Conservation (phyloP, 1,284 basidiomycete genomes). For the Marasmius sp. region DNA sequence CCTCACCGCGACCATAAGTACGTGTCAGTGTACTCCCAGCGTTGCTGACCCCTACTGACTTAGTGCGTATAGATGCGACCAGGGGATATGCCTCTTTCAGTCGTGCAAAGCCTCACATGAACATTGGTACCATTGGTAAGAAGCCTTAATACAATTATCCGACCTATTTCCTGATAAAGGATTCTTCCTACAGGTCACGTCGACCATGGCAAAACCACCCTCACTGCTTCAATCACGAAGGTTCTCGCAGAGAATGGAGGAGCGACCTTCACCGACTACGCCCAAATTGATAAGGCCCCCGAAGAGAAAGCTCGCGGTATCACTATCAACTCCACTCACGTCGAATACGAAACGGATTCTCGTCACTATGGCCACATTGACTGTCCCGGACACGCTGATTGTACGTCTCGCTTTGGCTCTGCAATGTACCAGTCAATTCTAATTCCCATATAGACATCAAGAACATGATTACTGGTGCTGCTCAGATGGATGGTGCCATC, state of each 20-base stretch:
- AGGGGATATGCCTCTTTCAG: slow-evolving; percentile 79
- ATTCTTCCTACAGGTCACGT: slow-evolving; percentile 66
- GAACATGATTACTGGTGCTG: slow-evolving; percentile 99
- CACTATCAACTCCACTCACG: slow-evolving; percentile 94
- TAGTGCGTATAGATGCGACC: slow-evolving; percentile 31
- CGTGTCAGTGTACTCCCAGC: slow-evolving; percentile 12
- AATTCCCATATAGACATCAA: slow-evolving; percentile 67
- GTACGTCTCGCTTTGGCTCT: slow-evolving; percentile 40
- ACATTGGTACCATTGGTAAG: slow-evolving; percentile 90
- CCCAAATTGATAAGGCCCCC: slow-evolving; percentile 99
- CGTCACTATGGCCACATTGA: slow-evolving; percentile 99
- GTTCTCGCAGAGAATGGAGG: slow-evolving; percentile 81
- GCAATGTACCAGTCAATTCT: slow-evolving; percentile 8
- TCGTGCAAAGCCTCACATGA: slow-evolving; percentile 93
- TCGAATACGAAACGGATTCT: slow-evolving; percentile 93
- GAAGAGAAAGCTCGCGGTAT: slow-evolving; percentile 99
- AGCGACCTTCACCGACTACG: slow-evolving; percentile 97
- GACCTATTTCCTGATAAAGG: slow-evolving; percentile 9
- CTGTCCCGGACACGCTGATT: slow-evolving; percentile 95
- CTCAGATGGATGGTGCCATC: slow-evolving; percentile 98
- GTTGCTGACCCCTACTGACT: slow-evolving; percentile 3
- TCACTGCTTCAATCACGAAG: slow-evolving; percentile 99
- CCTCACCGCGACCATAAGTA: slow-evolving; percentile 26
- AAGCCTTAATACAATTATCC: slow-evolving; percentile 15
- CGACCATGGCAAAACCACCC: slow-evolving; percentile 94